phyloP scores from a whole-genome alignment of 108 stramenopile genomes.

The Aurantiochytrium sp. region DNA sequence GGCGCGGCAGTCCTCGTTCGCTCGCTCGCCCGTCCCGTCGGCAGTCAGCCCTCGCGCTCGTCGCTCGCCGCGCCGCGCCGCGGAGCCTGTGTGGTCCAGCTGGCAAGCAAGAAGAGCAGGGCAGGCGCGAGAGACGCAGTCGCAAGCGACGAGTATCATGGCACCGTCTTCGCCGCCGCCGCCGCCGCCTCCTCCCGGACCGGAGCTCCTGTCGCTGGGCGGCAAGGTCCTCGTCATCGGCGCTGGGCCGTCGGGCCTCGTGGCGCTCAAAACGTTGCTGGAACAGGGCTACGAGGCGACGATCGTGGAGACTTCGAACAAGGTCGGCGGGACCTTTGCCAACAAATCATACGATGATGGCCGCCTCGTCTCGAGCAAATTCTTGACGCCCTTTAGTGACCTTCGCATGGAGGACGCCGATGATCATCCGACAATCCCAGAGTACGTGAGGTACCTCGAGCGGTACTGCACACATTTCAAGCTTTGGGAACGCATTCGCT shows the following conservation, averaged over 20 bases:
- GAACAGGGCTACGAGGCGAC: background rate
- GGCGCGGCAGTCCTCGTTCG: no score
- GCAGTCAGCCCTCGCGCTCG: no score
- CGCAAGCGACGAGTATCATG: no score
- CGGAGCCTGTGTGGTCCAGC: no score
- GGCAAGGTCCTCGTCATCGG: background rate
- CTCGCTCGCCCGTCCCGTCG: no score
- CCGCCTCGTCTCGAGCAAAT: background rate
- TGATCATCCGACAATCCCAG: background rate
- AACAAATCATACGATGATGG: background rate
- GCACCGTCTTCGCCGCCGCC: no score
- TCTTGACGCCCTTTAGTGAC: background rate
- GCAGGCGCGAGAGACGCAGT: no score
- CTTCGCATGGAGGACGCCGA: background rate
- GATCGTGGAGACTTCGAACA: background rate
- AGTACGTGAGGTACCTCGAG: background rate
- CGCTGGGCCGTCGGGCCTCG: background rate
- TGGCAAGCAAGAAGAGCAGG: no score
- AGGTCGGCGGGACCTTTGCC: background rate
- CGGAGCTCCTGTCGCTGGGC: background rate
- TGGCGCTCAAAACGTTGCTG: background rate
- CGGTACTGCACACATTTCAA: background rate
- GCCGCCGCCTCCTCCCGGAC: no score
- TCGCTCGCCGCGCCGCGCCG: no score
- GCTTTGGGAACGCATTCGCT: background rate